phyloP scores from a whole-genome alignment of 2,329 filamentous ascomycete species.

The Aspergillus cejpii region DNA sequence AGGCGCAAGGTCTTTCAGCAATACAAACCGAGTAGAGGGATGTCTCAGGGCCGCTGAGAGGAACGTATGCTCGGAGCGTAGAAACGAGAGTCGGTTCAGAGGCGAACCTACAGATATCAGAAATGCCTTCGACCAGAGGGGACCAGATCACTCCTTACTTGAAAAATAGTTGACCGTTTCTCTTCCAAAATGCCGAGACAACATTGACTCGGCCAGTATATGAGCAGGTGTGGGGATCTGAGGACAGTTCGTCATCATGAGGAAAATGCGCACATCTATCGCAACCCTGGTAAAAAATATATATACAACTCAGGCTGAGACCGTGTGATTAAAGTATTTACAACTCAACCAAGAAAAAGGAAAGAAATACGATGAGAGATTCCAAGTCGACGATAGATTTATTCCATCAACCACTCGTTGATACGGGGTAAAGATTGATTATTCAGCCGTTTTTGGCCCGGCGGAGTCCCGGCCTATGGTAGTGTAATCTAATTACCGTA shows the following conservation, averaged over 20 bases:
- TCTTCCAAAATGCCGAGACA: slow-evolving; percentile 45
- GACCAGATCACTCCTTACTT: slow-evolving; percentile 27
- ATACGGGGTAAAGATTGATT: not conserved
- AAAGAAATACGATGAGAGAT: too few species aligned
- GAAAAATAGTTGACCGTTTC: slow-evolving; percentile 49
- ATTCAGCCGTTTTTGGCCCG: slow-evolving; percentile 2
- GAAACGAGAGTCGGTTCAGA: slow-evolving; percentile 46
- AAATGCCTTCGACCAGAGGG: not conserved
- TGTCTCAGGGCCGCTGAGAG: slow-evolving; percentile 45
- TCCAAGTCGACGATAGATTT: too few species aligned
- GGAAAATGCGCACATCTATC: not conserved
- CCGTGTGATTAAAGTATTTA: too few species aligned
- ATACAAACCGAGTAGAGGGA: slow-evolving; percentile 56
- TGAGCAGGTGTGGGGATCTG: slow-evolving; percentile 54
- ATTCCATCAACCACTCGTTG: not conserved
- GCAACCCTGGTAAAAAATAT: not conserved
- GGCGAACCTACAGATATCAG: slow-evolving; percentile 37
- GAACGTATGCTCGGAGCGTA: slow-evolving; percentile 44
- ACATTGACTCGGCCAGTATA: slow-evolving; percentile 51
- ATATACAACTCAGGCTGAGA: not conserved
- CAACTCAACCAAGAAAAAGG: too few species aligned
- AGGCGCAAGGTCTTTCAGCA: slow-evolving; percentile 72
- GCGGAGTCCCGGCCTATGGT: not conserved
- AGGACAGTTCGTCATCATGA: slow-evolving; percentile 24
- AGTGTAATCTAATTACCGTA: not conserved